Percentiles rank a stretch among this genome's conserved stretches.
Evolutionary conservation across 148 eudicot species (phyloP).

Genomic region (Rhododendron ferrugineum): DNA sequence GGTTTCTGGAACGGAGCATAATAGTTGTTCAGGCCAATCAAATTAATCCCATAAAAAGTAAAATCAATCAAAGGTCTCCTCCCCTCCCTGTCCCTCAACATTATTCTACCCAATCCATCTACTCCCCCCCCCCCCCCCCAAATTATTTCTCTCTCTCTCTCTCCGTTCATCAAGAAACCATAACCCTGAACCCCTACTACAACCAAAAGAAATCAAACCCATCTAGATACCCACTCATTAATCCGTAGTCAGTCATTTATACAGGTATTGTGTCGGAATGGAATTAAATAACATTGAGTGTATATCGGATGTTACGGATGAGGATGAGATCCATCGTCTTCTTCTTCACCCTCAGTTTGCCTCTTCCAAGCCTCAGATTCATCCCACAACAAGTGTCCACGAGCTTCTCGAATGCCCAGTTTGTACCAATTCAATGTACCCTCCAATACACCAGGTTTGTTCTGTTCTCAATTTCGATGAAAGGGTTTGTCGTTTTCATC

Average conservation of each 20-base stretch:
- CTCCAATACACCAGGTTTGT: slow-evolving; percentile 92
- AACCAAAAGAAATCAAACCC: slow-evolving; percentile 13
- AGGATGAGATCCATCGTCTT: slow-evolving; percentile 46
- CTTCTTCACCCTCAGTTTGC: slow-evolving; percentile 35
- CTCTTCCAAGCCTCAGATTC: slow-evolving; percentile 45
- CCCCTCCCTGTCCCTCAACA: background rate
- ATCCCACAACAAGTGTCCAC: slow-evolving; percentile 74
- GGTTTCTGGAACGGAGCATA: too few relatives aligned
- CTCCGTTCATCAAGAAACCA: background rate
- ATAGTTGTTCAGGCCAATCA: background rate
- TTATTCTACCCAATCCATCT: slow-evolving; percentile 2
- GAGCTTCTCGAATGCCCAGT: slow-evolving; percentile 97
- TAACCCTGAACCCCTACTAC: background rate
- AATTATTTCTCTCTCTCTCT: background rate
- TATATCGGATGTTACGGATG: slow-evolving; percentile 60
- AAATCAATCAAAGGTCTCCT: background rate
- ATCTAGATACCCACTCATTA: background rate
- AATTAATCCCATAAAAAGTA: background rate
- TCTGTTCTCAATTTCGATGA: background rate
- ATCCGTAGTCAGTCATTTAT: background rate
- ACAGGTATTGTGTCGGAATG: slow-evolving; percentile 27
- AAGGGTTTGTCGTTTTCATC: background rate
- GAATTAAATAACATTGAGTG: slow-evolving; percentile 73
- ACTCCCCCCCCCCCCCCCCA: background rate
- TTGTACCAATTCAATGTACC: slow-evolving; percentile 95